phyloP scores from a whole-genome alignment of 2,329 filamentous ascomycete genomes.

The Aspergillus sp. region DNA sequence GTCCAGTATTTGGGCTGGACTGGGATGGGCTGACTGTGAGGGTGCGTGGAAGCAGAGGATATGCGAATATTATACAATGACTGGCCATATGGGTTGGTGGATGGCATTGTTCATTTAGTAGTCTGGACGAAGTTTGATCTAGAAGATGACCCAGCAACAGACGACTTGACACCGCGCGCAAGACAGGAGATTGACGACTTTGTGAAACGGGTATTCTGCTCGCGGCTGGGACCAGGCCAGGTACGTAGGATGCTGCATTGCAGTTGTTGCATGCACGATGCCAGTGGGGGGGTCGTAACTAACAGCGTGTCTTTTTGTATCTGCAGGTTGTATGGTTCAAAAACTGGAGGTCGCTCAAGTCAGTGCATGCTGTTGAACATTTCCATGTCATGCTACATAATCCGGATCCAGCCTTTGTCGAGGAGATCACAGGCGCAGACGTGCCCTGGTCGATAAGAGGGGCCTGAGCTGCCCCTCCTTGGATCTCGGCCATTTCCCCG shows the following conservation, averaged over 20 bases:
- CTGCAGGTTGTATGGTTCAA: constrained; percentile 78
- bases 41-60: constrained; percentile 48
- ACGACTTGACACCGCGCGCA: constrained; percentile 65
- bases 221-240: constrained; percentile 42
- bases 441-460: constrained; percentile 59
- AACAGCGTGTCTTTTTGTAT: constrained; percentile 14
- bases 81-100: constrained; percentile 88
- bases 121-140: constrained; percentile 91
- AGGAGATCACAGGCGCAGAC: constrained; percentile 71
- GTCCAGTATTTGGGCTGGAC: not conserved
- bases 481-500: not conserved
- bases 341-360: constrained; percentile 85
- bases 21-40: not conserved
- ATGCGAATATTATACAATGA: constrained; percentile 81
- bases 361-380: constrained; percentile 82
- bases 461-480: constrained; percentile 1
- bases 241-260: constrained; percentile 26
- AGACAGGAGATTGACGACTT: constrained; percentile 68
- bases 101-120: constrained; percentile 76
- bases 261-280: not conserved
- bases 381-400: constrained; percentile 91
- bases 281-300: not conserved
- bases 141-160: constrained; percentile 64
- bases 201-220: constrained; percentile 66
- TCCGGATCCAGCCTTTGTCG: constrained; percentile 68